Conservation (phyloP, 192 early-diverging fungal species). For the Umbelopsis ramanniana region DNA sequence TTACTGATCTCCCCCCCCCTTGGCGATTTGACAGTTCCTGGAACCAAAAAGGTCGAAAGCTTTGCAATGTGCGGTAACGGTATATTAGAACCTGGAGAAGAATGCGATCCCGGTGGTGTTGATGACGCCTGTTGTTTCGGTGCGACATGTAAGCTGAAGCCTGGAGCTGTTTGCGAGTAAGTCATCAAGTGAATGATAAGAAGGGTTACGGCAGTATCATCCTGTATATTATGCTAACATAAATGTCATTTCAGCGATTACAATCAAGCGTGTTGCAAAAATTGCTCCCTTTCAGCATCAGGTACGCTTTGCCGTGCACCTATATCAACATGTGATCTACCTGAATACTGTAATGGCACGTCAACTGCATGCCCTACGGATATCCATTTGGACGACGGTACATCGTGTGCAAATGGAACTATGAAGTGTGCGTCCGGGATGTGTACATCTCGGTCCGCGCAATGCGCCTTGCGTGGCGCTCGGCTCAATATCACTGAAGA, state of each 20-base stretch:
- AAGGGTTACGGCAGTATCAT: background rate
- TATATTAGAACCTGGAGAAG: constrained; percentile 84
- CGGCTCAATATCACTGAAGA: constrained; percentile 57
- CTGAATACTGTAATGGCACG: constrained; percentile 77
- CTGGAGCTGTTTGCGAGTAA: constrained; percentile 72
- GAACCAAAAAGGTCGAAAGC: constrained; percentile 39
- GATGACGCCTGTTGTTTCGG: constrained; percentile 81
- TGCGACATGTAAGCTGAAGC: constrained; percentile 78
- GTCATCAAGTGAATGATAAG: background rate
- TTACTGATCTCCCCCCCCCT: background rate
- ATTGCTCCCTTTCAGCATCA: constrained; percentile 64
- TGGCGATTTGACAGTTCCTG: constrained; percentile 36
- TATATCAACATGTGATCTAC: constrained; percentile 81
- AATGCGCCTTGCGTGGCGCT: constrained; percentile 68
- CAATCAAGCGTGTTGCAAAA: constrained; percentile 84
- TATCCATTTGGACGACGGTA: constrained; percentile 68
- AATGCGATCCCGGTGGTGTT: constrained; percentile 89
- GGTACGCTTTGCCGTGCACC: constrained; percentile 76
- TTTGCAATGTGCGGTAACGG: constrained; percentile 94
- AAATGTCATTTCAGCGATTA: constrained; percentile 53
- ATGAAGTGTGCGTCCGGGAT: constrained; percentile 70
- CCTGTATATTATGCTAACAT: background rate
- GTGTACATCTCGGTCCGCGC: constrained; percentile 74
- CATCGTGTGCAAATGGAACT: constrained; percentile 59
- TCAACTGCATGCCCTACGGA: constrained; percentile 75